A percentile compares a stretch with the other conserved stretches of the same genome.
These are phyloP conservation scores for Kodamaea fukazawae DNA, from an alignment of 805 yeast species.

Conservation along the genomic window DNA sequence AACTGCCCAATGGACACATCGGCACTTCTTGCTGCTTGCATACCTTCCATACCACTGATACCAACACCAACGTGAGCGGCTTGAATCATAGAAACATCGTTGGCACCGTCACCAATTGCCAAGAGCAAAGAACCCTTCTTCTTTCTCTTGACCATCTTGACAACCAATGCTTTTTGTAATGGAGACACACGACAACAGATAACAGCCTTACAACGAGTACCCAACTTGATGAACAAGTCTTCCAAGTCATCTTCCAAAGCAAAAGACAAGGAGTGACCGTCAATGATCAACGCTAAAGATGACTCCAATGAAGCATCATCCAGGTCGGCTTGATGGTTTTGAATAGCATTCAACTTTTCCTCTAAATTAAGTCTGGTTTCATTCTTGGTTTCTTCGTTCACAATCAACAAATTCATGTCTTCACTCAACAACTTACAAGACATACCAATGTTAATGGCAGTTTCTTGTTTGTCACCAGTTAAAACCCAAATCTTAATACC, in stretches of 20 bases:
- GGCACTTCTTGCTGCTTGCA: constrained; percentile 98
- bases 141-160: constrained; percentile 85
- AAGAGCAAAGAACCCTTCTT: constrained; percentile 66
- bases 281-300: constrained; percentile 85
- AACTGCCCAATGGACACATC: constrained; percentile 97
- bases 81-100: constrained; percentile 98
- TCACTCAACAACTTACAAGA: constrained; percentile 91
- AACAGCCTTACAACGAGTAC: constrained; percentile 88
- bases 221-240: constrained; percentile 73
- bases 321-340: constrained; percentile 59
- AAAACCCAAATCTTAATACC: constrained; percentile 97
- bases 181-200: constrained; percentile 98
- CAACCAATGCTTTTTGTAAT: constrained; percentile 92
- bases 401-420: constrained; percentile 89
- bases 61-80: constrained; percentile 99
- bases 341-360: constrained; percentile 73
- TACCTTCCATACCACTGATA: constrained; percentile 98
- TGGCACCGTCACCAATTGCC: constrained; percentile 99
- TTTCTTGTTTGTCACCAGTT: constrained; percentile 98
- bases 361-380: constrained; percentile 72
- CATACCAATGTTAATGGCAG: constrained; percentile 98
- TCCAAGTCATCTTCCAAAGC: constrained; percentile 84
- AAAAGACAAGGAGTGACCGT: constrained; percentile 84
- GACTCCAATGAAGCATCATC: constrained; percentile 59
- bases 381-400: constrained; percentile 80